phyloP scores from a whole-genome alignment of 345 rosid genomes.

The Geranium rotundifolium region DNA sequence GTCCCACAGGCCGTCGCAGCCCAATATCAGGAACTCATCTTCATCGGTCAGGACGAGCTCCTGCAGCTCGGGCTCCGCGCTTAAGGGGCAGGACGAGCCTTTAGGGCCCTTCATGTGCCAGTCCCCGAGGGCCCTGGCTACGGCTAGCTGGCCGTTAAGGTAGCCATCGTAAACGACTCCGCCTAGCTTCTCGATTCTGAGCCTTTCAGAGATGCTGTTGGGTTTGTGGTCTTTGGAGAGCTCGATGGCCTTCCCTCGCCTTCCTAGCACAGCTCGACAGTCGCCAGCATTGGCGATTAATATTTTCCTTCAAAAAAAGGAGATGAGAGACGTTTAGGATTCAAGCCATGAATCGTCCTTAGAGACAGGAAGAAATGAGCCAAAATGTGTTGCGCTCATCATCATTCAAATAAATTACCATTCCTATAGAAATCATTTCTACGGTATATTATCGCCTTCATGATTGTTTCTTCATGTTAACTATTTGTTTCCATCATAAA shows the following conservation, averaged over 20 bases:
- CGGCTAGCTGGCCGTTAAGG: conserved; percentile 21
- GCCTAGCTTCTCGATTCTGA: conserved; percentile 16
- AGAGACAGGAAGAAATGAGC: neutral
- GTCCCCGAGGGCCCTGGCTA: conserved; percentile 27
- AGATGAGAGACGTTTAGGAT: neutral
- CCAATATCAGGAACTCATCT: conserved; percentile 24
- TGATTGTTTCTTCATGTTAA: neutral
- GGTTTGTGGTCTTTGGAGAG: conserved; percentile 27
- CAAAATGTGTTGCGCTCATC: too few species aligned
- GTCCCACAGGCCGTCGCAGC: conserved; percentile 32
- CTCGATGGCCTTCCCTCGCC: conserved; percentile 21
- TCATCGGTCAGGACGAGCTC: conserved; percentile 17
- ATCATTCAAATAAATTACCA: too few species aligned
- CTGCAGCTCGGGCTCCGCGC: conserved; percentile 25
- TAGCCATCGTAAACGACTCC: conserved; percentile 23
- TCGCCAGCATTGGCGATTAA: conserved; percentile 29
- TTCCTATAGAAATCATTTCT: neutral
- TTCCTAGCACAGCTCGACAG: conserved; percentile 21
- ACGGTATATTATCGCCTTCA: too few species aligned
- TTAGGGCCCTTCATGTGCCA: conserved; percentile 23
- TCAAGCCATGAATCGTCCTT: neutral
- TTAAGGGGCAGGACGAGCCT: conserved; percentile 22
- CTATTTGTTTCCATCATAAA: neutral
- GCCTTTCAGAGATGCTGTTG: conserved; percentile 9
- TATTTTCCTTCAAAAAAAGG: conserved; percentile 14